Evolutionary conservation across 2,329 filamentous ascomycete species (phyloP), one percentile per base, ranked within the genome.

Genomic region (Hypoxylon sp.): DNA sequence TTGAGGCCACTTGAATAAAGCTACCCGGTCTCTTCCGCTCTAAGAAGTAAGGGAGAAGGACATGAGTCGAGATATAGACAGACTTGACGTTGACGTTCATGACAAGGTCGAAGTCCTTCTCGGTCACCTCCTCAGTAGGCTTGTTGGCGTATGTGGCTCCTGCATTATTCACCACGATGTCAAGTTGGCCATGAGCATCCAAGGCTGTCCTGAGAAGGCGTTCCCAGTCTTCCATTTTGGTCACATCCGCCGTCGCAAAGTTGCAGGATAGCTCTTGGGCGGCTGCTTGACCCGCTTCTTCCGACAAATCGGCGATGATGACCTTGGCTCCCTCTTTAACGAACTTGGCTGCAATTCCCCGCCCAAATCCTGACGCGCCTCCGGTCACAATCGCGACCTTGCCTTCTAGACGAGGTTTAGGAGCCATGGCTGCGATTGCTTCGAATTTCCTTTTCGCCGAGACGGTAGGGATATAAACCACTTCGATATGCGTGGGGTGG

Each of bases 31-130:
- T 83, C 1, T 85, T 84, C 64, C 86, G 80, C 63, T 85, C 84
- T 33, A 91, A 78, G 48, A 92, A 86, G 69, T 90, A 89, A 0
- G 86, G 87, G 5, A 92, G 78, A 40, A 90, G 82, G 2, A 89
- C 86, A 60, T 84, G 84, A 1, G 88, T 86, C 0, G 88, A 89
- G 20, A 88, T 77, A 77, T 86, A 93, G 50, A 92, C 84, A 2
- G 87, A 86, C 79, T 90, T 91, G 68, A 92, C 89, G 71, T 93
- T 92, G 67, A 92, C 89, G 60, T 85, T 85, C 77, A 92, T 90
- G 40, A 90, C 87, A 50, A 85, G 82, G 72, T 92, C 89, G 67
- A 90, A 92, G 53, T 92, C 90, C 3, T 83, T 82, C 59, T 91
- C 89, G 0, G 88, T 90, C 2, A 92, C 90, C 0, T 89, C 83